Conservation (phyloP, 768 basidiomycete species). For the Sporobolomyces roseus region DNA sequence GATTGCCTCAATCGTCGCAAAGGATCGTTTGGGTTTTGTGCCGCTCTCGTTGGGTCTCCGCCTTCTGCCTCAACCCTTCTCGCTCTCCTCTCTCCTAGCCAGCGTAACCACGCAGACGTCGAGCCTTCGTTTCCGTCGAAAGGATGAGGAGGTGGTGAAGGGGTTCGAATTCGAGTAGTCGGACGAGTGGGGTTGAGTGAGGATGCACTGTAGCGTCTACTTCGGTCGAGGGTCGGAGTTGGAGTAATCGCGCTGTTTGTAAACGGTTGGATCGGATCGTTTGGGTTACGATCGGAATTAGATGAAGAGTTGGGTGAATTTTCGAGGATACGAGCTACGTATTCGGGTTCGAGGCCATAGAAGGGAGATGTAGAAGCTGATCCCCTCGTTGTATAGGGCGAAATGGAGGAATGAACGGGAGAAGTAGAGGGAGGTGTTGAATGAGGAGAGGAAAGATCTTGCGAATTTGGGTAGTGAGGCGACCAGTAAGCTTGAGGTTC, state of each 20-base stretch:
- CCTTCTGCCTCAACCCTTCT: constrained; percentile 5
- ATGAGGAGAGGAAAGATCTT: no score
- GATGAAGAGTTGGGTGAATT: neutral
- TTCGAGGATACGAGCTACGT: neutral
- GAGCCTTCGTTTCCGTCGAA: constrained; percentile 18
- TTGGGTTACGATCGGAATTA: neutral
- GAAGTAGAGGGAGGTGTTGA: no score
- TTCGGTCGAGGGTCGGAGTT: neutral
- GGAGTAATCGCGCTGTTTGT: neutral
- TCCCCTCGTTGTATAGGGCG: no score
- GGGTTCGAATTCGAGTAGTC: neutral
- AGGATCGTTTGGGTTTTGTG: neutral
- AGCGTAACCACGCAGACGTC: constrained; percentile 1
- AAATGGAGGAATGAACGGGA: no score
- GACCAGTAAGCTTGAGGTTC: no score
- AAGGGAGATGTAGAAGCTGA: neutral
- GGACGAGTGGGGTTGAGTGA: constrained; percentile 2
- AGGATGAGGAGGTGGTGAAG: neutral
- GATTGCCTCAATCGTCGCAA: constrained; percentile 14
- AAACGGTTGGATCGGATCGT: neutral
- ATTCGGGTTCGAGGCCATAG: constrained; percentile 12
- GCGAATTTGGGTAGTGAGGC: no score
- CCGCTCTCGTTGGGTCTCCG: neutral
- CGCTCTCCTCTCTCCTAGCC: constrained; percentile 14
- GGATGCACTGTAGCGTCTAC: neutral